Evolutionary conservation across 805 yeast species (phyloP), one percentile per base, ranked within the genome.

Genomic region (Candida wancherniae): DNA sequence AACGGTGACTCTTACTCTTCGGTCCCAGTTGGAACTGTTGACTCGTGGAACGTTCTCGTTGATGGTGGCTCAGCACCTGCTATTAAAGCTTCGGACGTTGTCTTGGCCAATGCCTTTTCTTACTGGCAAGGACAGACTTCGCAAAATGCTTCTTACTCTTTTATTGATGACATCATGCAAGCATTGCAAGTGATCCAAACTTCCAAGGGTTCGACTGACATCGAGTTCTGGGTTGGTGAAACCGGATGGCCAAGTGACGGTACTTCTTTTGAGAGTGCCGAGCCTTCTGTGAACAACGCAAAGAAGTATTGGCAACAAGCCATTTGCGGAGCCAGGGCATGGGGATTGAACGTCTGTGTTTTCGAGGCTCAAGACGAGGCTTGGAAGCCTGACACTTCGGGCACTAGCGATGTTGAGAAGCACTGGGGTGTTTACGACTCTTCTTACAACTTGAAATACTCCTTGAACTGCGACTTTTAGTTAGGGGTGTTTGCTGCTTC

Each of bases 81-180:
- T 34, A 79, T 90, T 55, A 50, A 75, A 58, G 88, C 86, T 31
- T 69, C 94, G 28, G 97, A 90, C 59, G 69, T 85, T 50, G 77
- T 87, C 40, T 83, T 80, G 58, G 94, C 95, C 53, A 90, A 90
- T 57, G 97, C 96, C 29, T 90, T 90, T 75, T 84, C 97, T 6
- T 90, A 88, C 80, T 90, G 97, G 97, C 97, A 90, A 70, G 97
- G 97, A 25, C 97, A 87, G 69, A 73, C 86, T 46, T 73, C 72
- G 74, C 53, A 60, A 29, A 88, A 88, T 60, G 75, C 96, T 16
- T 77, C 95, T 11, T 84, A 76, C 73, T 86, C 96, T 2, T 90
- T 88, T 81, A 75, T 86, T 47, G 97, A 88, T 58, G 97, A 90
- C 61, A 85, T 90, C 61, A 87, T 88, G 95, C 97, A 90, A 73